These are phyloP conservation scores for Paramecium biaurelia DNA, from an alignment of 73 alveolate genomes.

Conservation along the genomic window DNA sequence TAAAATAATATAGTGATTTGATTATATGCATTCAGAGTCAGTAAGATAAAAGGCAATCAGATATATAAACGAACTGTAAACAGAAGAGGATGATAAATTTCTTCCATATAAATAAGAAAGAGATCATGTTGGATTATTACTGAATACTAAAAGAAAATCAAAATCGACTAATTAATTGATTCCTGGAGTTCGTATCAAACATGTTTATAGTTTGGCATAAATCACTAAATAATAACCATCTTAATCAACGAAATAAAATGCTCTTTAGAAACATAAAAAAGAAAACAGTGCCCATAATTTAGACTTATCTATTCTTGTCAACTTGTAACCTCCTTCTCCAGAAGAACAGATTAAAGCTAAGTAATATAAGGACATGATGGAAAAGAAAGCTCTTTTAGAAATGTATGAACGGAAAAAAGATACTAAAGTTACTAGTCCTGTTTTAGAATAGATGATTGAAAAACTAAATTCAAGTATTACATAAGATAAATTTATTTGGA, in stretches of 20 bases:
- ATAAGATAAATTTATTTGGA: slow-evolving; percentile 12
- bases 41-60: slow-evolving; percentile 17
- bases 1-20: background rate
- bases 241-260: background rate
- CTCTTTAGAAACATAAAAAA: background rate
- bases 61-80: background rate
- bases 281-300: background rate
- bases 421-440: background rate
- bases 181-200: background rate
- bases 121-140: background rate
- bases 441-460: background rate
- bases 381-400: slow-evolving; percentile 35
- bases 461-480: background rate
- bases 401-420: background rate
- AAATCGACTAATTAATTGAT: background rate
- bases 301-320: background rate
- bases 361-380: background rate
- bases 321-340: background rate
- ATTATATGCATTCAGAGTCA: background rate
- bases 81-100: background rate
- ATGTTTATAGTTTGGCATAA: background rate
- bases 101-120: background rate
- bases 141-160: background rate
- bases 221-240: background rate
- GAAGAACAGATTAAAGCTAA: slow-evolving; percentile 8